phyloP scores from a whole-genome alignment of 208 protist species.

The Trypanosoma avium region DNA sequence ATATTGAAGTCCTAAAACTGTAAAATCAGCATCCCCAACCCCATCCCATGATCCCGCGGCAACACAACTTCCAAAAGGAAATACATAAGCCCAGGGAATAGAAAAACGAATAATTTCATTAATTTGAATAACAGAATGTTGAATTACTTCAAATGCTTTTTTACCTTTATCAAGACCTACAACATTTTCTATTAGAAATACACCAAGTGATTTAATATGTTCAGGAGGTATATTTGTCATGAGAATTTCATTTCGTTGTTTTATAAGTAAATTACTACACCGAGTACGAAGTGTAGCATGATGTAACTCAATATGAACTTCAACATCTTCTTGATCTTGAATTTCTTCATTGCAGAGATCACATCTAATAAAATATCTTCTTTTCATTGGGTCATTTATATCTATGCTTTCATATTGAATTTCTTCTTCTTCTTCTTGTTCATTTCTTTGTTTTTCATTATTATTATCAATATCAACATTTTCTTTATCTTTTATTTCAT shows the following conservation, averaged over 20 bases:
- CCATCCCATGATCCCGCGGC: conserved; percentile 81
- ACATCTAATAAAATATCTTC: not conserved
- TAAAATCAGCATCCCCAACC: conserved; percentile 71
- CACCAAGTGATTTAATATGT: conserved; percentile 22
- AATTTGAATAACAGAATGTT: conserved; percentile 46
- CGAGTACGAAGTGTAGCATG: conserved; percentile 5
- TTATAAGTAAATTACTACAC: conserved; percentile 1
- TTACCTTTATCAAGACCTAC: conserved; percentile 37
- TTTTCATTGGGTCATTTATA: not conserved
- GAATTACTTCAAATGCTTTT: conserved; percentile 49
- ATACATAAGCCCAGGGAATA: conserved; percentile 28
- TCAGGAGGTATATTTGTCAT: not conserved
- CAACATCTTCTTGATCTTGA: not conserved
- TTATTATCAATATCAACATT: no score
- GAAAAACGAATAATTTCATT: conserved; percentile 16
- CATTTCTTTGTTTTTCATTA: no score
- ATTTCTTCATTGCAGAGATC: not conserved
- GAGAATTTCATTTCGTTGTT: not conserved
- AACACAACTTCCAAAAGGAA: conserved; percentile 78
- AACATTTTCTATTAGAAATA: conserved; percentile 39
- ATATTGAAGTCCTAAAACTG: conserved; percentile 22
- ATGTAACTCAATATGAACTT: conserved; percentile 5
- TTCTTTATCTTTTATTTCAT: no score
- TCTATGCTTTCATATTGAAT: no score
- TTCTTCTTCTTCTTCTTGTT: no score